phyloP scores from a whole-genome alignment of 768 basidiomycete genomes.

The Fomitopsis pulvina region DNA sequence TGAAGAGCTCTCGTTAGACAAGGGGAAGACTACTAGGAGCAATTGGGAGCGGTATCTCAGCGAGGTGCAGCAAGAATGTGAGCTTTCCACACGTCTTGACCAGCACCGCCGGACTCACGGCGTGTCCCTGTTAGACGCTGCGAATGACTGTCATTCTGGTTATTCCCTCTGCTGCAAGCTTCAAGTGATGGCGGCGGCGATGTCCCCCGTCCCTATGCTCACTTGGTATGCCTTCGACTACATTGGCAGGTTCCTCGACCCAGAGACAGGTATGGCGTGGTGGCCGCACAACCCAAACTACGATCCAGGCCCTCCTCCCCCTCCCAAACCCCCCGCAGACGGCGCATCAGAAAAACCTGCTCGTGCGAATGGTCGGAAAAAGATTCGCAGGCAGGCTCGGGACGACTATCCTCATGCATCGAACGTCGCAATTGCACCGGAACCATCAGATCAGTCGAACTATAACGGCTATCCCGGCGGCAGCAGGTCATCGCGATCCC shows the following conservation, averaged over 20 bases:
- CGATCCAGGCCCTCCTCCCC: constrained; percentile 65
- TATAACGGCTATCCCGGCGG: too few relatives aligned
- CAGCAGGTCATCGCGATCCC: too few relatives aligned
- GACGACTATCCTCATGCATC: background rate
- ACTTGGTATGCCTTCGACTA: constrained; percentile 55
- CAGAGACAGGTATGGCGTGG: constrained; percentile 36
- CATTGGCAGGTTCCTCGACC: constrained; percentile 41
- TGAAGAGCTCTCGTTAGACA: constrained; percentile 41
- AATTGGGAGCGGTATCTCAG: constrained; percentile 61
- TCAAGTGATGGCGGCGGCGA: constrained; percentile 31
- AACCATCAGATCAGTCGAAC: too few relatives aligned
- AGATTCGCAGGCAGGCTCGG: background rate
- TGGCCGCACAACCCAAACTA: constrained; percentile 55
- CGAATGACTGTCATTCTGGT: constrained; percentile 66
- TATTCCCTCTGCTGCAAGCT: constrained; percentile 46
- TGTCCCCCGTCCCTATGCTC: constrained; percentile 27
- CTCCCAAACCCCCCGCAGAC: constrained; percentile 26
- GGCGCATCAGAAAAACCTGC: background rate
- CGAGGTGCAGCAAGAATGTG: constrained; percentile 51
- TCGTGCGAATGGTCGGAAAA: background rate
- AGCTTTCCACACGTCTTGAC: background rate
- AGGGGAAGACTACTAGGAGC: constrained; percentile 55
- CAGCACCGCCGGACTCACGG: background rate
- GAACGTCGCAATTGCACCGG: too few relatives aligned
- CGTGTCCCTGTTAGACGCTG: constrained; percentile 45